Evolutionary conservation across 2,329 filamentous ascomycete species (phyloP), one percentile per base, ranked within the genome.

Genomic region (Aureobasidium sp.): DNA sequence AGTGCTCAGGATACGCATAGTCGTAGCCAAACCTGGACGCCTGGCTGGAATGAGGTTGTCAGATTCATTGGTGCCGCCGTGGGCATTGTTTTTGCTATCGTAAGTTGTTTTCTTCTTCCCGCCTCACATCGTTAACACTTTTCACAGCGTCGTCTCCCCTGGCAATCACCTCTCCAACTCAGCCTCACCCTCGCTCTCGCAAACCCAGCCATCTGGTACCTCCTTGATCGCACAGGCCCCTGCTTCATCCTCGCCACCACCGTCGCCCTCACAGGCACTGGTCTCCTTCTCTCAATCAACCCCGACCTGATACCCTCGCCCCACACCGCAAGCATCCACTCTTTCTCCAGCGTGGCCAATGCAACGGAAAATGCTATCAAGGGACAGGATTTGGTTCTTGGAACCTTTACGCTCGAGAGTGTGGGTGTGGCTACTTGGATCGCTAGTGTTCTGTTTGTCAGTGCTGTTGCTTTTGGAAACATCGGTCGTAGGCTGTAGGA

Each of bases 181-280:
- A 95, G 92, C 1, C 74, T 95, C 27, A 94, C 92, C 0, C 84
- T 99, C 51, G 89, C 91, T 23, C 84, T 97, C 62, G 90, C 88
- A 21, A 97, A 97, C 71, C 93, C 94, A 1, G 88, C 94, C 10
- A 78, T 99, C 19, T 99, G 94, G 94, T 99, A 95, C 74, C 80
- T 97, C 25, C 88, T 99, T 69, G 94, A 99, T 74, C 89, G 93
- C 54, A 94, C 90, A 49, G 86, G 85, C 66, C 83, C 91, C 0
- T 94, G 94, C 4, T 88, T 97, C 66, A 76, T 94, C 35, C 81
- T 96, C 60, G 91, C 90, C 0, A 80, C 86, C 15, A 76, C 83
- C 1, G 86, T 96, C 11, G 88, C 90, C 1, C 70, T 93, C 27
- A 76, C 82, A 0, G 90, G 93, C 8, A 92, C 92, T 10, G 81